Percentiles rank a stretch among this genome's conserved stretches.
Evolutionary conservation across 2,329 filamentous ascomycete species (phyloP).

Genomic region (Alternaria hordeiaustralica): DNA sequence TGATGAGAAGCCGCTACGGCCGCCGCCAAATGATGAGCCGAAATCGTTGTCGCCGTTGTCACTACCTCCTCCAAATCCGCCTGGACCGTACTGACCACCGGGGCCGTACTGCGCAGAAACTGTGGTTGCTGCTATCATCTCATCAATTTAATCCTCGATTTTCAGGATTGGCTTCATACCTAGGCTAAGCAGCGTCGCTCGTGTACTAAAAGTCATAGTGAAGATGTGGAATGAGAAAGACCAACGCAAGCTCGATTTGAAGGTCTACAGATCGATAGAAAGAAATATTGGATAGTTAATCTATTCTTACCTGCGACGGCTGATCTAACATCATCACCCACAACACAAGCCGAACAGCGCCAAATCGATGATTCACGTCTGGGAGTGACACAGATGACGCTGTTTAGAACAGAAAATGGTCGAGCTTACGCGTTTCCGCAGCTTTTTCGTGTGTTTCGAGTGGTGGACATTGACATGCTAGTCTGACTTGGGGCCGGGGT

Average conservation of each 20-base stretch:
- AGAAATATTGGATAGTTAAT: conserved; percentile 4
- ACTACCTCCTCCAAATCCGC: conserved; percentile 6
- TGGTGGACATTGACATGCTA: conserved; percentile 20
- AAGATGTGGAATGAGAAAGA: neutral
- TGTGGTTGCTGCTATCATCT: conserved; percentile 7
- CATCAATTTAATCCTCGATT: conserved; percentile 4
- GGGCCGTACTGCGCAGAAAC: conserved; percentile 24
- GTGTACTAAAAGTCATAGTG: conserved; percentile 14
- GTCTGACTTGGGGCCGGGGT: conserved; percentile 16
- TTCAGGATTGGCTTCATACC: conserved; percentile 8
- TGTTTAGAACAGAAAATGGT: conserved; percentile 12
- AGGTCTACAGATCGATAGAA: neutral
- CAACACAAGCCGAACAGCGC: conserved; percentile 16
- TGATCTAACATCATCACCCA: conserved; percentile 1
- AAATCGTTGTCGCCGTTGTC: conserved; percentile 7
- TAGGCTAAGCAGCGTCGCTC: conserved; percentile 17
- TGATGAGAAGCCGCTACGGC: conserved; percentile 1
- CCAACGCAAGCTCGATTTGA: neutral
- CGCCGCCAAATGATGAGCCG: conserved; percentile 5
- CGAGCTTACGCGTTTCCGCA: conserved; percentile 35
- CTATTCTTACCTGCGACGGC: conserved; percentile 5
- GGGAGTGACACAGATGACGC: conserved; percentile 22
- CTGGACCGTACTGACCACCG: conserved; percentile 14
- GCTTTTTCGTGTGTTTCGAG: conserved; percentile 20
- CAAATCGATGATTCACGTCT: conserved; percentile 7